Percentiles rank a stretch among this genome's conserved stretches.
Evolutionary conservation across 768 basidiomycete genomes (phyloP).

Genomic region (Trametes cingulata): DNA sequence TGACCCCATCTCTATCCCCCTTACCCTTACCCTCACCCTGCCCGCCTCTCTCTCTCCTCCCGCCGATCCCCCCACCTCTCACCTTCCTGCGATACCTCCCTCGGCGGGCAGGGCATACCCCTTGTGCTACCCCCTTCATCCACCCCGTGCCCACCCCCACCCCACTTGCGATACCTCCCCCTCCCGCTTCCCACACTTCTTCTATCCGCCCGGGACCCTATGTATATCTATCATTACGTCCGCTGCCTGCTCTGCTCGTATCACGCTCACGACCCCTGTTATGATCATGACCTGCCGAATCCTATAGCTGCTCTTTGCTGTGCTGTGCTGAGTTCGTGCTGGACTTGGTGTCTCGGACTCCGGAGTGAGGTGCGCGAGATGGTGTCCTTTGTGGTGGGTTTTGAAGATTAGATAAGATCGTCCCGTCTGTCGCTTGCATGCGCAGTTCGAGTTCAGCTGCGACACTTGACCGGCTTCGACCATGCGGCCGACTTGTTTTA

Average conservation of each 20-base stretch:
- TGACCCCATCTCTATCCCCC: neutral
- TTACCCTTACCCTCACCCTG: neutral
- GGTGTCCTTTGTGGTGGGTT: neutral
- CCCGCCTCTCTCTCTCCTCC: neutral
- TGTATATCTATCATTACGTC: constrained; percentile 5
- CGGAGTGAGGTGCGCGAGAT: neutral
- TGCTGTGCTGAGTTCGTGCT: neutral
- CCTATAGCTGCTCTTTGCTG: constrained; percentile 4
- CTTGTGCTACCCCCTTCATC: neutral
- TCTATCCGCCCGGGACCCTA: neutral
- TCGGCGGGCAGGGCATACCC: constrained; percentile 1
- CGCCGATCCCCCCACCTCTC: neutral
- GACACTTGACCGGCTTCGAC: too few relatives aligned
- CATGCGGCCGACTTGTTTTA: too few relatives aligned
- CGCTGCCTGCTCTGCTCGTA: constrained; percentile 13
- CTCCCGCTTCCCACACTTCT: neutral
- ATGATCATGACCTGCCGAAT: constrained; percentile 17
- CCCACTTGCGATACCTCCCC: constrained; percentile 3
- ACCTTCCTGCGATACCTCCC: neutral
- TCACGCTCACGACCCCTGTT: constrained; percentile 24
- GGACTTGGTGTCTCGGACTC: too few relatives aligned
- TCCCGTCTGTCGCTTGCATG: too few relatives aligned
- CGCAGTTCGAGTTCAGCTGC: too few relatives aligned
- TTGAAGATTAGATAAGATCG: too few relatives aligned
- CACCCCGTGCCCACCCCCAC: too few relatives aligned